Evolutionary conservation across 2,329 filamentous ascomycete species (phyloP), one percentile per base, ranked within the genome.

Genomic region (Hypoxylon sp.): DNA sequence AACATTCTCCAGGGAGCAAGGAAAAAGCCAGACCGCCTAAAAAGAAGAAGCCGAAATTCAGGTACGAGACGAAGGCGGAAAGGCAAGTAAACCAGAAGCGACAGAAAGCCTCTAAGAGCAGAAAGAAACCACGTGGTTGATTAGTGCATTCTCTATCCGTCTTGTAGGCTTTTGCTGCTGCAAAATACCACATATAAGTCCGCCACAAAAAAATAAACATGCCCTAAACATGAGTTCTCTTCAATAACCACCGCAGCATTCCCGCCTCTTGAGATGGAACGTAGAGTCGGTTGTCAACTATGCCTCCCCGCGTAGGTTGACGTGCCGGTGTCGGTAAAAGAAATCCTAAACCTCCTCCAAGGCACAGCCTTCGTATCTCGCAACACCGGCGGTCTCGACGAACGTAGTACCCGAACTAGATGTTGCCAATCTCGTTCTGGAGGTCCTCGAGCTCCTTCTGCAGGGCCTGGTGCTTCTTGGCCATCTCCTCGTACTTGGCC

Each of bases 401-500:
- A 67, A 67, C 32, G 63, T 37, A 52, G 54, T 67, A 51, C 21
- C 39, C 78, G 59, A 76, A 42, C 89, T 90, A 98, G 83, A 98
- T 94, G 85, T 93, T 96, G 87, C 91, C 92, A 83, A 98, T 94
- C 84, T 97, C 94, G 76, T 86, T 82, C 84, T 96, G 93, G 83
- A 98, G 92, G 75, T 97, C 93, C 79, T 97, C 75, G 48, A 77
- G 51, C 46, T 77, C 75, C 72, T 77, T 84, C 84, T 96, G 93
- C 83, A 98, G 93, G 74, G 95, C 92, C 79, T 97, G 91, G 87
- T 97, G 92, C 86, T 98, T 97, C 89, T 94, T 92, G 76, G 91
- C 83, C 92, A 97, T 97, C 82, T 98, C 95, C 85, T 98, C 96
- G 85, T 97, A 98, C 87, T 99, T 98, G 83, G 87, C 81, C 87